phyloP scores from a whole-genome alignment of 2,329 filamentous ascomycete genomes.

The Aspergillus piperis region DNA sequence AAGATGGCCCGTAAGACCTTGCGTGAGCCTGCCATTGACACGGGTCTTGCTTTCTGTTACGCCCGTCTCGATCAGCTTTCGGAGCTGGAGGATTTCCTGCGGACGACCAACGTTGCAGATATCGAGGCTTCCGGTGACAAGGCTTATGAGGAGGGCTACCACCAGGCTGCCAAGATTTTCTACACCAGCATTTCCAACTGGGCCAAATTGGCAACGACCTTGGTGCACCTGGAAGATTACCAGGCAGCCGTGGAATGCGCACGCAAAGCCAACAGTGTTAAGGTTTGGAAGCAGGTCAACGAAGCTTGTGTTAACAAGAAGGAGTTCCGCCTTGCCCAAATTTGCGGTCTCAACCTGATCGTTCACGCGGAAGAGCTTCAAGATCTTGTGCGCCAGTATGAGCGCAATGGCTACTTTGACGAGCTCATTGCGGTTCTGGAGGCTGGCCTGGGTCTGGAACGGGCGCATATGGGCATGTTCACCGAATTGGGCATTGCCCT shows the following conservation, averaged over 20 bases:
- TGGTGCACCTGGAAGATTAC: slow-evolving; percentile 96
- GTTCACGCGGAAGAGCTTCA: slow-evolving; percentile 95
- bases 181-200: slow-evolving; percentile 98
- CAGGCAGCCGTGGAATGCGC: slow-evolving; percentile 97
- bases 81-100: slow-evolving; percentile 95
- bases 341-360: slow-evolving; percentile 97
- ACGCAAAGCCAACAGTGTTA: slow-evolving; percentile 97
- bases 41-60: slow-evolving; percentile 88
- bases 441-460: slow-evolving; percentile 89
- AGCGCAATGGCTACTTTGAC: slow-evolving; percentile 95
- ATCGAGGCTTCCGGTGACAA: slow-evolving; percentile 97
- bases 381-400: slow-evolving; percentile 93
- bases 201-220: slow-evolving; percentile 96
- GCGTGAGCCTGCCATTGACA: slow-evolving; percentile 90
- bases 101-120: slow-evolving; percentile 89
- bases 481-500: slow-evolving; percentile 89
- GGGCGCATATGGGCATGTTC: slow-evolving; percentile 96
- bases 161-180: slow-evolving; percentile 98
- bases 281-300: slow-evolving; percentile 99
- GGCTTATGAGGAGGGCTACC: slow-evolving; percentile 90
- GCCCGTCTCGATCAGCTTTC: slow-evolving; percentile 87
- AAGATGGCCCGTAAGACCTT: slow-evolving; percentile 97
- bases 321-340: slow-evolving; percentile 97
- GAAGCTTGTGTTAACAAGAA: slow-evolving; percentile 95
- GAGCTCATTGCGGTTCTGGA: slow-evolving; percentile 94